These are phyloP conservation scores for Filobasidium uniguttulatum DNA, from an alignment of 1,284 basidiomycete species.

Conservation along the genomic window DNA sequence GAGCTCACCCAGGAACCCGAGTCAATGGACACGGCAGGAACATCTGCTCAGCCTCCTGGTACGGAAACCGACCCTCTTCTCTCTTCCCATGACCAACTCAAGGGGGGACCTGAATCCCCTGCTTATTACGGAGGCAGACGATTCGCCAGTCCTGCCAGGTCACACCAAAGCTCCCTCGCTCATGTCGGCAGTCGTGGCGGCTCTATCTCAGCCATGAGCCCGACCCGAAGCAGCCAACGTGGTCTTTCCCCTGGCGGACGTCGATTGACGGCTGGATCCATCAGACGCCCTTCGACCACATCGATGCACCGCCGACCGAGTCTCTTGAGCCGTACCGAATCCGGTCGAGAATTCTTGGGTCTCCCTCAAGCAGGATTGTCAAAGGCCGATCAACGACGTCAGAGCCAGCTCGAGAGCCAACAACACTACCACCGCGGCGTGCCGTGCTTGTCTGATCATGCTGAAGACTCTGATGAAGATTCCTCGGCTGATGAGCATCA, in stretches of 20 bases:
- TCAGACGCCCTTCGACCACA: not conserved
- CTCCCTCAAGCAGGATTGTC: constrained; percentile 29
- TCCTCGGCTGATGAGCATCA: constrained; percentile 21
- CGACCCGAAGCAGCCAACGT: too few relatives aligned
- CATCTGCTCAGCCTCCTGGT: constrained; percentile 21
- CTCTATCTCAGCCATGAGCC: too few relatives aligned
- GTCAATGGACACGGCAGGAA: constrained; percentile 20
- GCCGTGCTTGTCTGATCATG: constrained; percentile 4
- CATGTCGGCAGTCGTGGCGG: too few relatives aligned
- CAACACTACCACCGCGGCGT: too few relatives aligned
- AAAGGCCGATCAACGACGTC: not conserved
- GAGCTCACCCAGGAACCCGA: constrained; percentile 7
- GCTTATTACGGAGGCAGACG: too few relatives aligned
- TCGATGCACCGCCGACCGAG: constrained; percentile 1
- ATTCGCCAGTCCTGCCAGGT: too few relatives aligned
- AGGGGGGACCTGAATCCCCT: too few relatives aligned
- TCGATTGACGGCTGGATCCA: not conserved
- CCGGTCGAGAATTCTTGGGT: constrained; percentile 34
- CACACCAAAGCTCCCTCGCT: too few relatives aligned
- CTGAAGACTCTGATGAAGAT: constrained; percentile 15
- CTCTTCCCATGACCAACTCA: constrained; percentile 13
- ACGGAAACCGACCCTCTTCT: constrained; percentile 29
- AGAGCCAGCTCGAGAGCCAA: too few relatives aligned
- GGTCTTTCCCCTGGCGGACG: not conserved
- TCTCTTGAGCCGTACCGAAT: constrained; percentile 23